These are phyloP conservation scores for Ampelomyces quisqualis DNA, from an alignment of 2,329 filamentous ascomycete genomes.

Conservation along the genomic window DNA sequence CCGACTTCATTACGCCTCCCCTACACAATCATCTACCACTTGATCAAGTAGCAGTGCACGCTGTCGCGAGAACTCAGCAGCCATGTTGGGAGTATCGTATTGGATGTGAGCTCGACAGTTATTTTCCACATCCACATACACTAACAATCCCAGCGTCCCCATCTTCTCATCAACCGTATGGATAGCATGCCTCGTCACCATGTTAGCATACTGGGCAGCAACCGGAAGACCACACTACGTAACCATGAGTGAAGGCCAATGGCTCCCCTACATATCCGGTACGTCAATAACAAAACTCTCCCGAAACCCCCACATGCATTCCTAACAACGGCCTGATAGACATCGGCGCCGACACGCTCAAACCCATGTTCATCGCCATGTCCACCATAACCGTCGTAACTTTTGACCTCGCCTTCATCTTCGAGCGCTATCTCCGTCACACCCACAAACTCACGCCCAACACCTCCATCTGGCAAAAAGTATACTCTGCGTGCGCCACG, in stretches of 20 bases:
- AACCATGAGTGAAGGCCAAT: constrained; percentile 60
- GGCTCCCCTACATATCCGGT: constrained; percentile 72
- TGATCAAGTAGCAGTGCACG: too few relatives aligned
- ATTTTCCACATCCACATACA: too few relatives aligned
- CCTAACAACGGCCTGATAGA: constrained; percentile 50
- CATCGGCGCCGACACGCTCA: constrained; percentile 61
- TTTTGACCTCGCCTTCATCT: constrained; percentile 76
- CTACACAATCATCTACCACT: too few relatives aligned
- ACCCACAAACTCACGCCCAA: constrained; percentile 76
- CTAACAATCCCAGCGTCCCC: too few relatives aligned
- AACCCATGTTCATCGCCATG: constrained; percentile 77
- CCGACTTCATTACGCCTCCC: background rate
- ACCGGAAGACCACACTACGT: constrained; percentile 58
- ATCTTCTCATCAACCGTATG: constrained; percentile 60
- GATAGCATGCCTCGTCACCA: constrained; percentile 63
- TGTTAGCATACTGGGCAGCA: constrained; percentile 70
- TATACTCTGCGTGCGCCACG: constrained; percentile 63
- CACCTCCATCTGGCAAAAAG: constrained; percentile 62
- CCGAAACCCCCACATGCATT: too few relatives aligned
- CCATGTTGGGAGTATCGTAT: constrained; percentile 48
- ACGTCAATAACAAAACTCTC: too few relatives aligned
- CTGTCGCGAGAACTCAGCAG: constrained; percentile 5
- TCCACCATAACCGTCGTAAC: constrained; percentile 71
- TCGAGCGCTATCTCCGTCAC: constrained; percentile 85
- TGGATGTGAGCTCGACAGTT: too few relatives aligned